Conservation (phyloP, 768 basidiomycete genomes). For the Polyporus arcularius region DNA sequence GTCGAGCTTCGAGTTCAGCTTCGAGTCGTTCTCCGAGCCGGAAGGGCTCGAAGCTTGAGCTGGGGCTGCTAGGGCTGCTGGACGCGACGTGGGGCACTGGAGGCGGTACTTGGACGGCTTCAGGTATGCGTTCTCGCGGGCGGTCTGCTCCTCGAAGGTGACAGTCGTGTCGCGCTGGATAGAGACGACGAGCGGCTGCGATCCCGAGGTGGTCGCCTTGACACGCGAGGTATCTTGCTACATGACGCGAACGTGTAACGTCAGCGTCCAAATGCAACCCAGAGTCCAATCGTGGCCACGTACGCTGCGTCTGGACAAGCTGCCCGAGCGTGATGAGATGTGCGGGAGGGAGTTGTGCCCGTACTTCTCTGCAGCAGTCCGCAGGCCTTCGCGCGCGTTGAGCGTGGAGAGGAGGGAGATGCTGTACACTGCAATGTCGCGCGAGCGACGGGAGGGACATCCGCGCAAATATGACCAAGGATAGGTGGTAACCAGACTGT, state of each 20-base stretch:
- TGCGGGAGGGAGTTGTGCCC: slow-evolving; percentile 7
- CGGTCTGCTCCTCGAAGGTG: slow-evolving; percentile 6
- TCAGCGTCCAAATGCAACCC: not conserved
- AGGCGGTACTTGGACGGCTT: no score
- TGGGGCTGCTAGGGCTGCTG: no score
- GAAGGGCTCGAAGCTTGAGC: no score
- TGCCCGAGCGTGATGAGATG: not conserved
- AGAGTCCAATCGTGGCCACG: not conserved
- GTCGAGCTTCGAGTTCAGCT: no score
- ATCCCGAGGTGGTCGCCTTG: no score
- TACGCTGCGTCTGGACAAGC: not conserved
- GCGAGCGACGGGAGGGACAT: no score
- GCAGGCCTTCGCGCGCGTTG: slow-evolving; percentile 16
- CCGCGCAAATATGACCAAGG: no score
- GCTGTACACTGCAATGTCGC: slow-evolving; percentile 8
- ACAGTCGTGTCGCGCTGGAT: slow-evolving; percentile 11
- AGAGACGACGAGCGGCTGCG: not conserved
- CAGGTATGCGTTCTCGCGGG: no score
- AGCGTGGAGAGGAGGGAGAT: slow-evolving; percentile 14
- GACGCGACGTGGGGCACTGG: no score
- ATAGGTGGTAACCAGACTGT: no score
- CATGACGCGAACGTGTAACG: not conserved
- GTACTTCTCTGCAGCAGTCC: slow-evolving; percentile 2
- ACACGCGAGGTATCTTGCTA: not conserved
- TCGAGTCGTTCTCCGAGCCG: no score